Base-by-base conservation (phyloP, 345 rosid genomes). In the Schrenkiella parvula region DNA sequence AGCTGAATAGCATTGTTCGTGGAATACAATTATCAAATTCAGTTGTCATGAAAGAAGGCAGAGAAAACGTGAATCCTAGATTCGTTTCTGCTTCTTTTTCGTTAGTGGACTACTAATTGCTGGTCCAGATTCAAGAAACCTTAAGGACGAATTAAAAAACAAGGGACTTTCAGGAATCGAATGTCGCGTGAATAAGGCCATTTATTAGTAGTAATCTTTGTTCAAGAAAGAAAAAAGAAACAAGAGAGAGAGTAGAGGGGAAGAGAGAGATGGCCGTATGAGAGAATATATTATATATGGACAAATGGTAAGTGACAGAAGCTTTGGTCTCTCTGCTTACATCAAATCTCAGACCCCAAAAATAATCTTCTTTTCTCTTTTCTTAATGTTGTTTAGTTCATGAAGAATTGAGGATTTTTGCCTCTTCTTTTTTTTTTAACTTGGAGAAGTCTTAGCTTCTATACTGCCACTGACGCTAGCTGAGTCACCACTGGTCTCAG, bases 401-500 rank as follows among this genome's bases (percentile, higher is more conserved):
- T 56, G 54, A 76, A 47, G 75, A 70, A 76, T 63, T 9, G 14
- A 76, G 54, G 46, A 70, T 34, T 14, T 60, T 68, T 42, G 18
- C 64, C 48, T 60, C 39, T 54, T 14, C 17, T 38, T 50, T 34
- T 14, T 37, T 48, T 48, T 52, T 76, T 39, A 77, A 57, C 72
- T 77, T 64, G 76, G 57, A 64, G 76, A 70, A 57, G 76, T 57
- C 47, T 50, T 70, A 17, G 80, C 76, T 71, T 77, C 80, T 71
- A 71, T 41, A 21, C 76, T 77, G 38, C 76, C 56, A 65, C 72
- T 70, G 54, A 52, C 76, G n/a, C 72, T 70, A 26, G 80, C 72
- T 6, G 87, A 80, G 54, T 82, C 83, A 54, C 85, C 75, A 50
- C 87, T 66, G 53, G 75, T 79, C 76, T 79, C 85, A 42, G 81